Conservation (phyloP, 352 stramenopile genomes). For the Globisporangium sylvaticum region DNA sequence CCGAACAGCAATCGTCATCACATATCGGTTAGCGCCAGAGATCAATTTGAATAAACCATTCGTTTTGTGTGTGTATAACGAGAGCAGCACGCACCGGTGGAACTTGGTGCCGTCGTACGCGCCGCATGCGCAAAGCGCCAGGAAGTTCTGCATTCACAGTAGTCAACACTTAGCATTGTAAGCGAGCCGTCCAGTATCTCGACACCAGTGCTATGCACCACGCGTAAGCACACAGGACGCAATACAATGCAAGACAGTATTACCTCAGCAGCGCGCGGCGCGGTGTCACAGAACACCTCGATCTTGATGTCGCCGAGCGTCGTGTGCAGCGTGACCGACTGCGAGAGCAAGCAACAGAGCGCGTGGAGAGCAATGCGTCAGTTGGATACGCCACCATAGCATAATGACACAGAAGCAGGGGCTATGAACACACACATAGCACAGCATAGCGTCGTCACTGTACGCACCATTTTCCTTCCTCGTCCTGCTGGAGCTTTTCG, state of each 20-base stretch:
- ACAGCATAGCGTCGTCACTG: not conserved
- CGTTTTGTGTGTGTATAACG: not conserved
- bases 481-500: not conserved
- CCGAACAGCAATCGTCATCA: not conserved
- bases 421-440: not conserved
- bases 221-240: not conserved
- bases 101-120: slow-evolving; percentile 90
- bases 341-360: not conserved
- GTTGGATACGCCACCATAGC: not conserved
- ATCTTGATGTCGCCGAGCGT: slow-evolving; percentile 95
- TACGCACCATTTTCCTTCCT: slow-evolving; percentile 2
- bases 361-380: not conserved
- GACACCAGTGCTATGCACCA: not conserved
- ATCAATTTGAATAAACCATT: not conserved
- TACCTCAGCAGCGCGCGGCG: slow-evolving; percentile 77
- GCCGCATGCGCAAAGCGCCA: slow-evolving; percentile 92
- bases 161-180: not conserved
- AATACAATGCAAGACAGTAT: slow-evolving; percentile 18
- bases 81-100: slow-evolving; percentile 56
- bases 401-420: not conserved
- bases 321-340: slow-evolving; percentile 95
- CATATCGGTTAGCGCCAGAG: not conserved
- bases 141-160: slow-evolving; percentile 89
- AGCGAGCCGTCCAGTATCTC: not conserved
- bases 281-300: slow-evolving; percentile 95